These are phyloP conservation scores for Candida ortonii DNA, from an alignment of 805 yeast species.

Conservation along the genomic window DNA sequence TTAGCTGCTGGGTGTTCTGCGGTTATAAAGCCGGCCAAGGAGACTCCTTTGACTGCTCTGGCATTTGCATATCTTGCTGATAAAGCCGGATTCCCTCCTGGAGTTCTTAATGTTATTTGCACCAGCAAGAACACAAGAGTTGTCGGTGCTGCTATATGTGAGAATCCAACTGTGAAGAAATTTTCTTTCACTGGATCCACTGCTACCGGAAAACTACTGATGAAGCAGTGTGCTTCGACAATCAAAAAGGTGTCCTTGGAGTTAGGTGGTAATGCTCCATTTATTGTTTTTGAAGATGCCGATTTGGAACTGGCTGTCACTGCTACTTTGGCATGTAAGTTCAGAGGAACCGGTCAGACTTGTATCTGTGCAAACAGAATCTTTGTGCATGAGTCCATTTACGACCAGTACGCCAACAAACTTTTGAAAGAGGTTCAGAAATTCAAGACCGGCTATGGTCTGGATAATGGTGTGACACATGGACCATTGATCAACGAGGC, in stretches of 20 bases:
- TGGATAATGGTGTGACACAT: conserved; percentile 54
- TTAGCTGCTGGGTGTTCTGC: conserved; percentile 77
- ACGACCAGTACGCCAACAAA: conserved; percentile 52
- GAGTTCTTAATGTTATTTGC: conserved; percentile 63
- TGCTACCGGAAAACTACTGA: conserved; percentile 60
- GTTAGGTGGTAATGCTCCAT: conserved; percentile 79
- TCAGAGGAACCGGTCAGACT: conserved; percentile 73
- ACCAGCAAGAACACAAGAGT: conserved; percentile 33
- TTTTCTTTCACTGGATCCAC: conserved; percentile 79
- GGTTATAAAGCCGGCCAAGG: conserved; percentile 74
- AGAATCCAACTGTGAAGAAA: conserved; percentile 51
- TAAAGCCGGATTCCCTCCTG: conserved; percentile 67
- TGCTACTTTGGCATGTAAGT: conserved; percentile 61
- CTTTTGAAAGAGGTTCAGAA: conserved; percentile 41
- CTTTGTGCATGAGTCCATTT: conserved; percentile 56
- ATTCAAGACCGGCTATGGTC: conserved; percentile 58
- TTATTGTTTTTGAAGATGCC: conserved; percentile 69
- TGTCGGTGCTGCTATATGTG: conserved; percentile 58
- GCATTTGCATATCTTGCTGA: conserved; percentile 60
- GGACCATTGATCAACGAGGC: conserved; percentile 67
- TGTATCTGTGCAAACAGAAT: conserved; percentile 74
- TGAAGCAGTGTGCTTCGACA: conserved; percentile 55
- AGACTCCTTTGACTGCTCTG: conserved; percentile 69
- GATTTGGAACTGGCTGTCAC: conserved; percentile 60
- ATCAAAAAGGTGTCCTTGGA: conserved; percentile 70